Conservation (phyloP, 495 filamentous ascomycete genomes). For the Podospora pseudopauciseta region DNA sequence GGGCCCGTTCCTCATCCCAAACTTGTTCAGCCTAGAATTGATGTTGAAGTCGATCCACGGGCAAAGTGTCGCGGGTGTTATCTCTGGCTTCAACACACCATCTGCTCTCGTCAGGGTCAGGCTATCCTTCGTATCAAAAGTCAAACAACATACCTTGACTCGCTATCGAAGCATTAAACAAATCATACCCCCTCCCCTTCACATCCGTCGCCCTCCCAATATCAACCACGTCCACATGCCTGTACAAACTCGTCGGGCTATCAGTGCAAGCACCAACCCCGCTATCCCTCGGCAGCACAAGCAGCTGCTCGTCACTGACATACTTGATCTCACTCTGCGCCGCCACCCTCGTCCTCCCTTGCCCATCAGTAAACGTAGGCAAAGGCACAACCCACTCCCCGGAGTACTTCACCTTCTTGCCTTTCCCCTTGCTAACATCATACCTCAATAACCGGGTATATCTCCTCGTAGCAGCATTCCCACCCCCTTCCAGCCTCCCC, state of each 20-base stretch:
- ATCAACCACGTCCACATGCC: conserved; percentile 72
- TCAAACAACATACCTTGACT: conserved; percentile 15
- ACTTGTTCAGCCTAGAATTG: conserved; percentile 61
- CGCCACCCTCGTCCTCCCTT: conserved; percentile 50
- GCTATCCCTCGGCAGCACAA: conserved; percentile 68
- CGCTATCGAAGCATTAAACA: conserved; percentile 14
- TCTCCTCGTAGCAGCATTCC: conserved; percentile 36
- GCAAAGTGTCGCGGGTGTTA: conserved; percentile 65
- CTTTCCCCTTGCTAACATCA: conserved; percentile 37
- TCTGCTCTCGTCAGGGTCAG: background rate
- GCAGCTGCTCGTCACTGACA: conserved; percentile 60
- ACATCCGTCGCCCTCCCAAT: conserved; percentile 64
- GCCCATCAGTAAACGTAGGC: conserved; percentile 50
- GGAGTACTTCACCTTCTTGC: conserved; percentile 37
- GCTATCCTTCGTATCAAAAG: background rate
- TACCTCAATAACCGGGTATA: conserved; percentile 64
- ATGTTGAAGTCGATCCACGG: conserved; percentile 71
- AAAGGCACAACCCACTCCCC: conserved; percentile 68
- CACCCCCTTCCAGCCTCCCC: conserved; percentile 57
- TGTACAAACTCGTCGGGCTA: conserved; percentile 56
- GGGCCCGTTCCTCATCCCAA: conserved; percentile 31
- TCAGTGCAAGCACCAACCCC: conserved; percentile 56
- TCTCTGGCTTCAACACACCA: conserved; percentile 33
- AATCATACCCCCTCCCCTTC: conserved; percentile 55
- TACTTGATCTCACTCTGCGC: conserved; percentile 69